Evolutionary conservation across 108 stramenopile species (phyloP), one percentile per base, ranked within the genome.

Genomic region (Conticribra guillardii): DNA sequence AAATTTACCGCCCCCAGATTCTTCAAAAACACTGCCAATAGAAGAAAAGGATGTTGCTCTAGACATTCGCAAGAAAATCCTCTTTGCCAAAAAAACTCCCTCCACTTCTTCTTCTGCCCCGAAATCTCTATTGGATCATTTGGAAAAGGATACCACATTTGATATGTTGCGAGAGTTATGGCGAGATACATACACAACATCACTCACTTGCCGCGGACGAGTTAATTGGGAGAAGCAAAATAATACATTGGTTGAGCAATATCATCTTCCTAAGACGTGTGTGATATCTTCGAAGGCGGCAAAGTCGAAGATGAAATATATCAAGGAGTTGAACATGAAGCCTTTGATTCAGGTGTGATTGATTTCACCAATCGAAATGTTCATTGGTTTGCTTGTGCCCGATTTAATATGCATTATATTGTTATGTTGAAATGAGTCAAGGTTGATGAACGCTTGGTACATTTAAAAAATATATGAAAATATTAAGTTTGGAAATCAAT

Each of bases 181-280:
- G 60, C 33, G 11, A 18, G 52, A 74, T 47, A 34, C 16, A 21
- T 60, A 58, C 53, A 50, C 21, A 16, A 57, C 46, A 15, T 44
- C 67, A 31, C 64, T 78, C 18, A 70, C 54, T 3, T 78, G 76
- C 29, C 31, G 76, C 65, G 76, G 69, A 47, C 33, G 69, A 21
- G 76, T 78, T 19, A 31, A 70, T 33, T 78, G 69, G 69, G 64
- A 65, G 2, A 60, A 64, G 23, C 32, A 37, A 19, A 70, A 70
- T 70, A 68, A 78, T 51, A 60, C 69, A 14, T 64, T 70, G 29
- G 44, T 49, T 51, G 76, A 78, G 30, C 9, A 65, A 46, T 78
- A 78, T 69, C 63, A 78, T 47, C 49, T 64, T 54, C 69, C 76
- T 1, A 78, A 78, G 46, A 70, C 64, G 19, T 78, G 76, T 30